Conservation (phyloP, 129 eudicot species). For the Gnaphalium uliginosum region DNA sequence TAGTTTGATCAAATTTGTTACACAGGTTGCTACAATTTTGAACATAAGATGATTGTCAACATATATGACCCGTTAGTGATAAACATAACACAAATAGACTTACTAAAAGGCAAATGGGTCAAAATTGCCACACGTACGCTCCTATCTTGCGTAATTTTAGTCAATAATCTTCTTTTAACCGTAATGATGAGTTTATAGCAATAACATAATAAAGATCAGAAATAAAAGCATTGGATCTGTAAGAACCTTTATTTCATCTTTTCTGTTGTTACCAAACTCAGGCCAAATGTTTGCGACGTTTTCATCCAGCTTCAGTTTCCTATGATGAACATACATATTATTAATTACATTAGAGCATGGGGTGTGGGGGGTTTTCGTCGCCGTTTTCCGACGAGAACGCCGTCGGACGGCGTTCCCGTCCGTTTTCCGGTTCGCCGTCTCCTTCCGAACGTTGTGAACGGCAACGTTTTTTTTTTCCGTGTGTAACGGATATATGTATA, state of each 20-base stretch:
- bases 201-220: not conserved
- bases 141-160: not conserved
- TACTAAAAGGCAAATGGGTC: not conserved
- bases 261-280: constrained; percentile 60
- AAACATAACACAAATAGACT: not conserved
- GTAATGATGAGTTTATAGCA: too few relatives aligned
- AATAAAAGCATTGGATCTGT: not conserved
- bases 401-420: too few relatives aligned
- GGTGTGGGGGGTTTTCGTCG: too few relatives aligned
- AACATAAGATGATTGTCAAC: not conserved
- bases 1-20: not conserved
- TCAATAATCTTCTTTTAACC: not conserved
- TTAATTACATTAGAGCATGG: too few relatives aligned
- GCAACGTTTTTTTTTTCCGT: too few relatives aligned
- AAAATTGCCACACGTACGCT: not conserved
- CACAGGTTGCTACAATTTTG: not conserved
- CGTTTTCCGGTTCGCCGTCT: too few relatives aligned
- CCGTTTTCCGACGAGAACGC: too few relatives aligned
- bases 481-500: too few relatives aligned
- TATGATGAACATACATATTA: constrained; percentile 24
- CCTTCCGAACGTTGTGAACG: too few relatives aligned
- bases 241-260: constrained; percentile 71
- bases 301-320: constrained; percentile 75
- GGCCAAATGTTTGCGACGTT: constrained; percentile 73
- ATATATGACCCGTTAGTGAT: not conserved